These are phyloP conservation scores for Gliomastix tumulicola DNA, from an alignment of 2,329 filamentous ascomycete genomes.

Conservation along the genomic window DNA sequence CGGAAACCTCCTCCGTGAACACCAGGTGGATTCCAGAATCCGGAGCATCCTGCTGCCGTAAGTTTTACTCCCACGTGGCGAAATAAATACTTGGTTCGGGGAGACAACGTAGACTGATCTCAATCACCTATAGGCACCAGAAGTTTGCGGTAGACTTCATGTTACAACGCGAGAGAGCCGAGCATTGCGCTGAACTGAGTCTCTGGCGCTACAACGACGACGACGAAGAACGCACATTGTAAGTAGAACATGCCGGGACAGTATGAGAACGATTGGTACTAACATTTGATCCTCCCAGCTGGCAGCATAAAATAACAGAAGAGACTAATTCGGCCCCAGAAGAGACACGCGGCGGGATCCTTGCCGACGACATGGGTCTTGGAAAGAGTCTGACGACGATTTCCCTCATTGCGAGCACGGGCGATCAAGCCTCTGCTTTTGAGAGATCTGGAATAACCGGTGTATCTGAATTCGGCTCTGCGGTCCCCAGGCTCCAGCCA, in stretches of 20 bases:
- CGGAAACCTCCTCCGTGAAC: no score
- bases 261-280: background rate
- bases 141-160: background rate
- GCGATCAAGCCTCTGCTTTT: background rate
- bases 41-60: no score
- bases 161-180: background rate
- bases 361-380: conserved; percentile 39
- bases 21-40: no score
- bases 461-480: no score
- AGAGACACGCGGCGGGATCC: conserved; percentile 61
- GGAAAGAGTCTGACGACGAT: conserved; percentile 74
- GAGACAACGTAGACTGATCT: background rate
- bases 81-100: no score
- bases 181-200: background rate
- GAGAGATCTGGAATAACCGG: no score
- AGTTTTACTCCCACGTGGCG: no score
- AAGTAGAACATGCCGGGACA: background rate
- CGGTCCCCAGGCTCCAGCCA: no score
- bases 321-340: background rate
- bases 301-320: background rate
- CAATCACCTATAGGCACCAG: background rate
- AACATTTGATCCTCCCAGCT: background rate
- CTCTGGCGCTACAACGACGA: no score
- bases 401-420: conserved; percentile 54
- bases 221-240: background rate